These are phyloP conservation scores for Cyclostephanos invisitatus DNA, from an alignment of 108 stramenopile species.

Conservation along the genomic window DNA sequence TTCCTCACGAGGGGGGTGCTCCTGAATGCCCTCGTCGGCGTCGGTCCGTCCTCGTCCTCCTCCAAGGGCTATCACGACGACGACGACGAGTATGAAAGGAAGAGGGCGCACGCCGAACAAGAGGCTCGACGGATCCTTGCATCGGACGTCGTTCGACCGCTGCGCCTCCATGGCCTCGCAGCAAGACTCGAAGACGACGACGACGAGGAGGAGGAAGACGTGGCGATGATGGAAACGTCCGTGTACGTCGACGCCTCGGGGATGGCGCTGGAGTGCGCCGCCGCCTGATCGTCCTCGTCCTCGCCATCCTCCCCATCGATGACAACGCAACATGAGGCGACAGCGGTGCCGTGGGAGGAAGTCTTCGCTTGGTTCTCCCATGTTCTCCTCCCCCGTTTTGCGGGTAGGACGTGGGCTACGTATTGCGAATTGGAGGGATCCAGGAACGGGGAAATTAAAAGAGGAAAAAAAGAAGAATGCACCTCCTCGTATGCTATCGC, in stretches of 20 bases:
- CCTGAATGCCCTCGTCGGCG: conserved; percentile 16
- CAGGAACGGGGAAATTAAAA: background rate
- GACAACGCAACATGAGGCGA: too few relatives aligned
- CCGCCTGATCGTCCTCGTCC: conserved; percentile 1
- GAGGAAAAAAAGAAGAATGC: too few relatives aligned
- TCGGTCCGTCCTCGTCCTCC: background rate
- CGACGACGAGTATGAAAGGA: background rate
- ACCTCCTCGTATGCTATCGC: background rate
- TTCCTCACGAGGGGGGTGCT: conserved; percentile 27
- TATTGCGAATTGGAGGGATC: conserved; percentile 16
- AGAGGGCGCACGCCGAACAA: conserved; percentile 11
- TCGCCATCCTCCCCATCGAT: background rate
- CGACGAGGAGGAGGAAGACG: conserved; percentile 41
- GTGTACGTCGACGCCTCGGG: conserved; percentile 32
- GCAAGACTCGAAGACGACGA: background rate
- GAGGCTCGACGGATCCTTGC: conserved; percentile 24
- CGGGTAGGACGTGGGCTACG: conserved; percentile 38
- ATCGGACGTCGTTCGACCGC: conserved; percentile 20
- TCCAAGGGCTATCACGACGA: background rate
- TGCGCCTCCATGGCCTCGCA: conserved; percentile 47
- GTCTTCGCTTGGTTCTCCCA: conserved; percentile 23
- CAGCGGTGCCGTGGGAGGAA: background rate
- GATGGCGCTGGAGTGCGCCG: conserved; percentile 33
- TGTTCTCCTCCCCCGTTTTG: conserved; percentile 27
- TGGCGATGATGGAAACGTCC: conserved; percentile 48